Evolutionary conservation across 192 early-diverging fungal genomes (phyloP).

Genomic region (Backusella australiensis): DNA sequence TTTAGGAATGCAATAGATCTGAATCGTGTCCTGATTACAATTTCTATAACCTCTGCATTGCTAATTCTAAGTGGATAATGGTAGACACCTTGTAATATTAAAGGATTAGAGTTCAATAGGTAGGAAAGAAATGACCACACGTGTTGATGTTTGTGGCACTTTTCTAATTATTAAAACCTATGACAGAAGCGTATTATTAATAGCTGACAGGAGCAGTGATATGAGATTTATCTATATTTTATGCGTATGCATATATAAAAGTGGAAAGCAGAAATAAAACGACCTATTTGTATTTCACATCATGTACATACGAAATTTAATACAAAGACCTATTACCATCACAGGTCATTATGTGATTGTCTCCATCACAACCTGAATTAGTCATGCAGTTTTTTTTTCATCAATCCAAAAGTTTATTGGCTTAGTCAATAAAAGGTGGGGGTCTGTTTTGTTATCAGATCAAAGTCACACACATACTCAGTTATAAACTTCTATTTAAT

Average conservation of each 20-base stretch:
- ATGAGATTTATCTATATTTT: not conserved
- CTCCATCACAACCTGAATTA: not conserved
- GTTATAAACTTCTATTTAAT: not conserved
- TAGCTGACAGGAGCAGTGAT: not conserved
- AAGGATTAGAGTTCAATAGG: not conserved
- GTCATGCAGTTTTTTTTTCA: not conserved
- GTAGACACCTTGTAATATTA: not conserved
- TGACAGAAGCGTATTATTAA: not conserved
- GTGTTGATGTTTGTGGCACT: not conserved
- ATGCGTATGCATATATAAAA: not conserved
- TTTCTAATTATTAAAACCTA: not conserved
- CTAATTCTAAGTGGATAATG: not conserved
- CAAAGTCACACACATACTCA: not conserved
- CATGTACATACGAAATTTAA: not conserved
- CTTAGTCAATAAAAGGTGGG: not conserved
- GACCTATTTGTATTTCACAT: not conserved
- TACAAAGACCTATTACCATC: not conserved
- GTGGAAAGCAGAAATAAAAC: no score
- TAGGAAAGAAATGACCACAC: not conserved
- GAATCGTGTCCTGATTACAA: not conserved
- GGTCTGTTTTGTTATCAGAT: not conserved
- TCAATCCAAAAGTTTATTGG: not conserved
- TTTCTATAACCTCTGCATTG: not conserved
- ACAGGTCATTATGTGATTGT: not conserved
- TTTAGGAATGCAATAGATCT: not conserved